Percentiles rank a stretch among this genome's conserved stretches.
Evolutionary conservation across 2,329 filamentous ascomycete species (phyloP).

Genomic region (Orbilia javanica): DNA sequence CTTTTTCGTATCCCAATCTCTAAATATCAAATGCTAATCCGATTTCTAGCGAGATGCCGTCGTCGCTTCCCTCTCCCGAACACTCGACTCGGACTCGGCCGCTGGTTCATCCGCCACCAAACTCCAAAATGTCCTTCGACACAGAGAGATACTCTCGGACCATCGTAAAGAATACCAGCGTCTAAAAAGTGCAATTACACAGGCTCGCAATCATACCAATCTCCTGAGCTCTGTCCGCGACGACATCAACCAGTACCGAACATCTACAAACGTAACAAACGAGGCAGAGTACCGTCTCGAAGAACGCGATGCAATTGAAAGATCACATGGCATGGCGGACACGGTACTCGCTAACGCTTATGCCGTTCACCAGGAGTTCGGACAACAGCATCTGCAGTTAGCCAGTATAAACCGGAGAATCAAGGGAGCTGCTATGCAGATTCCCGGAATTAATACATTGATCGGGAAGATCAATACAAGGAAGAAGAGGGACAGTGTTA

Average conservation of each 20-base stretch:
- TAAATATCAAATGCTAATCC: constrained; percentile 35
- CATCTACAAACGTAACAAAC: constrained; percentile 63
- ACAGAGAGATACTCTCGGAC: constrained; percentile 88
- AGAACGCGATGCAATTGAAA: constrained; percentile 86
- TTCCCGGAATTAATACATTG: constrained; percentile 91
- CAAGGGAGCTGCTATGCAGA: constrained; percentile 86
- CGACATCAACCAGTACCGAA: constrained; percentile 90
- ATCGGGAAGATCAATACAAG: constrained; percentile 94
- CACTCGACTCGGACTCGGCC: constrained; percentile 91
- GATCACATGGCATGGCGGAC: constrained; percentile 89
- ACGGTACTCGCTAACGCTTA: constrained; percentile 94
- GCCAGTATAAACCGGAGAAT: constrained; percentile 91
- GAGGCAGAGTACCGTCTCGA: constrained; percentile 98
- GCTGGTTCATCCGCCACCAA: constrained; percentile 93
- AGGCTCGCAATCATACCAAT: constrained; percentile 87
- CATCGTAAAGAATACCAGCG: constrained; percentile 86
- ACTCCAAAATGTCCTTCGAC: constrained; percentile 91
- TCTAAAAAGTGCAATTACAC: constrained; percentile 78
- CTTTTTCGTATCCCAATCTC: constrained; percentile 12
- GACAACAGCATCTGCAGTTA: constrained; percentile 86
- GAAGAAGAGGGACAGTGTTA: constrained; percentile 93
- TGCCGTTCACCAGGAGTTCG: constrained; percentile 92
- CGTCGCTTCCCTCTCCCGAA: constrained; percentile 83
- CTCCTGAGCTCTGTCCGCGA: constrained; percentile 89
- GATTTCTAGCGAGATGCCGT: constrained; percentile 79